Evolutionary conservation across 1,284 basidiomycete genomes (phyloP), one percentile per base, ranked within the genome.

Genomic region (Mycena citricolor): DNA sequence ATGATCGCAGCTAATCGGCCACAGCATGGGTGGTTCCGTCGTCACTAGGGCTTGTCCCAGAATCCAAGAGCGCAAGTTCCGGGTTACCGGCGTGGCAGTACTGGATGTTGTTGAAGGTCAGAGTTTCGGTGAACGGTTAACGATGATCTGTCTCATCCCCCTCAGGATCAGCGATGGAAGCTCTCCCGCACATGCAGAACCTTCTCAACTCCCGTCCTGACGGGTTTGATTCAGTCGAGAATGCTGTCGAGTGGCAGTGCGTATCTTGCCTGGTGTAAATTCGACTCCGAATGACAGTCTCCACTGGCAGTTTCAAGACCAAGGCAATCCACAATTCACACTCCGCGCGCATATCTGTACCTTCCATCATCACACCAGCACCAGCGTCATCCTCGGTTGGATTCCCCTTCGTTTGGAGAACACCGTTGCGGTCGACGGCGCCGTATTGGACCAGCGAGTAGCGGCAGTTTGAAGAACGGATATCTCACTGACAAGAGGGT

Each of bases 61-160:
- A 7, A 71, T 97, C 1, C 76, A 89, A 45, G 73, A 79, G 33
- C 68, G 69, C 16, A 79, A 82, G 32, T 94, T 89, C 54, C 73
- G 72, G 5, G 72, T 97, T 1, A 75, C 80, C 0, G 95, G 97
- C 1, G 86, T 97, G 1, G 80, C 81, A 1, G 93, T 97, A 1
- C 71, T 99, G 2, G 97, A 99, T 57, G 93, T 98, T 6, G 97
- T 99, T 0, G 95, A 99, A 74, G 95, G 90, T 89, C 31, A 10
- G 49, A 42, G 21, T 20, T 32, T 28, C 33, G n/a, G n/a, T n/a
- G n/a, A n/a, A n/a, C n/a, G n/a, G n/a, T n/a, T n/a, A n/a, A n/a
- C n/a, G n/a, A n/a, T n/a, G n/a, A n/a, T n/a, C 14, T 31, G 30
- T 31, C 19, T 10, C 42, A 17, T 25, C n/a, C 42, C 11, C 19